Evolutionary conservation across 2,329 filamentous ascomycete genomes (phyloP), one percentile per base, ranked within the genome.

Genomic region (Hypoxylon sp.): DNA sequence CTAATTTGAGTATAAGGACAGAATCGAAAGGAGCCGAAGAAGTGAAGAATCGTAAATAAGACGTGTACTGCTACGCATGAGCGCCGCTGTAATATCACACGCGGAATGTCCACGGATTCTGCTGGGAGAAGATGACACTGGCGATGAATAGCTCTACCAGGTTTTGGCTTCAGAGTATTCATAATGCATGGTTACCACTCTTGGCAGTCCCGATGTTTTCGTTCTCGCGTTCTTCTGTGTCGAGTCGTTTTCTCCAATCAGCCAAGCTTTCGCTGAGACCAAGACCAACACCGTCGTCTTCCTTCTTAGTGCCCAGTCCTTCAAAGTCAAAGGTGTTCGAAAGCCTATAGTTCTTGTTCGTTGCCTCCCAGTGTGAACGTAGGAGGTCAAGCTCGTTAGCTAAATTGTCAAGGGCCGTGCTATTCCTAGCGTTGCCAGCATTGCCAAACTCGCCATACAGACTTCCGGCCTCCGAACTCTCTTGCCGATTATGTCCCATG

Each of bases 271-370:
- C 90, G 73, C 87, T 93, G 71, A 93, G 81, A 23, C 83, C 87
- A 12, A 82, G 73, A 4, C 80, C 80, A 8, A 72, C 78, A 30
- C 75, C 76, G 6, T 85, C 82, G 39, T 84, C 82, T 19, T 82
- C 79, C 53, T 81, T 81, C 69, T 82, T 83, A 2, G 65, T 69
- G 5, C 71, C 65, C 21, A 60, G 73, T 5, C 73, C 82, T 61
- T 97, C 94, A 73, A 96, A 94, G 76, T 97, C 94, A 73, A 97
- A 96, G 54, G 91, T 89, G 74, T 91, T 94, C 79, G 93, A 97
- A 46, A 97, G 82, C 23, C 96, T 91, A 78, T 98, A 97, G 74
- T 93, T 96, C 79, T 96, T 96, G 81, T 95, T 97, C 11, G 94
- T 97, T 39, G 91, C 93, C 81, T 98, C 94, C 96, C 96, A 99